Percentiles rank a stretch among this genome's conserved stretches.
phyloP scores from a whole-genome alignment of 1,284 basidiomycete species.

The Bondarzewia mesenterica region DNA sequence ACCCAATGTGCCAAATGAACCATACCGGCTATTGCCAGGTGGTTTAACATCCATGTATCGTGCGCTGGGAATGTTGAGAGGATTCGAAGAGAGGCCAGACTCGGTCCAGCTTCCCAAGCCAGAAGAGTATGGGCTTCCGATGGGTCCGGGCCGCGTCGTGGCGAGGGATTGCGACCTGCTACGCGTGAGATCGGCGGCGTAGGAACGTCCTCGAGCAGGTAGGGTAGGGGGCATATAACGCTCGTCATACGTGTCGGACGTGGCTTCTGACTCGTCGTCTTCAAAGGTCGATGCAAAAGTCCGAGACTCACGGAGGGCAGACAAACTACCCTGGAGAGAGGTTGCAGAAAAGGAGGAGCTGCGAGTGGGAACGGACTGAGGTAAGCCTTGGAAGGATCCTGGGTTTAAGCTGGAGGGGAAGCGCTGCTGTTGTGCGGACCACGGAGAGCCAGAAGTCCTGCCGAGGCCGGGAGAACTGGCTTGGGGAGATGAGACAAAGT shows the following conservation, averaged over 20 bases:
- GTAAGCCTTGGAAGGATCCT: slow-evolving; percentile 19
- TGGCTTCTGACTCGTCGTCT: slow-evolving; percentile 61
- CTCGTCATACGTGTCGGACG: slow-evolving; percentile 49
- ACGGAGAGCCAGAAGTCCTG: slow-evolving; percentile 28
- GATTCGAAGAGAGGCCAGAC: slow-evolving; percentile 31
- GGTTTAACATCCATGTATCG: slow-evolving; percentile 55
- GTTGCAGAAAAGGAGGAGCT: slow-evolving; percentile 55
- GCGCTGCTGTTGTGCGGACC: slow-evolving; percentile 30
- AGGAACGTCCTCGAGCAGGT: slow-evolving; percentile 43
- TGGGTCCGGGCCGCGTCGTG: slow-evolving; percentile 41
- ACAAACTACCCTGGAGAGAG: slow-evolving; percentile 44
- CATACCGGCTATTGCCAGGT: slow-evolving; percentile 55
- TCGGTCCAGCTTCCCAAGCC: slow-evolving; percentile 47
- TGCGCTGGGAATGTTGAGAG: slow-evolving; percentile 43
- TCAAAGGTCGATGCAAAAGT: slow-evolving; percentile 59
- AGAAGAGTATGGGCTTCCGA: slow-evolving; percentile 29
- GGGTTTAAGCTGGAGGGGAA: slow-evolving; percentile 30
- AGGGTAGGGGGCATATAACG: slow-evolving; percentile 30
- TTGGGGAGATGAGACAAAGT: slow-evolving; percentile 44
- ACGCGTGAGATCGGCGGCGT: slow-evolving; percentile 50
- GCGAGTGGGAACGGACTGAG: slow-evolving; percentile 44
- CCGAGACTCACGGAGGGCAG: slow-evolving; percentile 54
- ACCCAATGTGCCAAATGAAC: slow-evolving; percentile 47
- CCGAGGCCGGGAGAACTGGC: slow-evolving; percentile 41
- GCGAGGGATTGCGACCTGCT: slow-evolving; percentile 69